A percentile compares a stretch with the other conserved stretches of the same genome.
Evolutionary conservation across 2,329 filamentous ascomycete species (phyloP).

Genomic region (Verticillium albo-atrum): DNA sequence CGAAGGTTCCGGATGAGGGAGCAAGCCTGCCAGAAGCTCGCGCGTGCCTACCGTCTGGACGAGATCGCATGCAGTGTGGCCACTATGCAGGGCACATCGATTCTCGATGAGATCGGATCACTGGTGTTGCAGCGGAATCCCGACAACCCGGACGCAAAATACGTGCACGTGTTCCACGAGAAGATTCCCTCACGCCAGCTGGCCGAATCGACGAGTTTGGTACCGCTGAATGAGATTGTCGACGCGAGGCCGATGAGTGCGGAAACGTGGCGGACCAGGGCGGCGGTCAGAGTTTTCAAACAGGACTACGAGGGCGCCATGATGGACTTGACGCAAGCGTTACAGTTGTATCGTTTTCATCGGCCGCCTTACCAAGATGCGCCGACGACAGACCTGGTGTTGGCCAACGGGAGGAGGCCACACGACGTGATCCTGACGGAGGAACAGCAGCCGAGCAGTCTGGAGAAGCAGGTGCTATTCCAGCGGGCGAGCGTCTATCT

Average conservation of each 20-base stretch:
- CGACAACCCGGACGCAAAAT: conserved; percentile 69
- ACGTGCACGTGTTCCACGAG: conserved; percentile 91
- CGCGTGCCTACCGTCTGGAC: conserved; percentile 72
- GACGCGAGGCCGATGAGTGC: conserved; percentile 57
- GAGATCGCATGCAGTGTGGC: conserved; percentile 81
- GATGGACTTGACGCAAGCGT: conserved; percentile 64
- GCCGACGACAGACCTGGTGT: conserved; percentile 3
- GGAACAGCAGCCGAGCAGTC: conserved; percentile 62
- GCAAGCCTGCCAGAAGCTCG: conserved; percentile 73
- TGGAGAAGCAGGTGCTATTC: conserved; percentile 72
- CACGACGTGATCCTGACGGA: conserved; percentile 32
- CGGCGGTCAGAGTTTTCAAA: conserved; percentile 71
- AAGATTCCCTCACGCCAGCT: conserved; percentile 76
- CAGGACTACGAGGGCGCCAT: conserved; percentile 67
- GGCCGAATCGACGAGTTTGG: conserved; percentile 65
- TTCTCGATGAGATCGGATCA: conserved; percentile 70
- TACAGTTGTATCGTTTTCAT: conserved; percentile 50
- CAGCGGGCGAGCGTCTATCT: conserved; percentile 71
- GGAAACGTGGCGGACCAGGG: conserved; percentile 67
- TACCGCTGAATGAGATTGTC: conserved; percentile 65
- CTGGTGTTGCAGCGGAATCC: conserved; percentile 67
- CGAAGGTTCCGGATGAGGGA: conserved; percentile 75
- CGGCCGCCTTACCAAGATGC: conserved; percentile 40
- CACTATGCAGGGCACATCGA: conserved; percentile 76
- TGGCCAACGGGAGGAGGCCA: conserved; percentile 16